Evolutionary conservation across 495 filamentous ascomycete species (phyloP).

Genomic region (Lophiotrema nucula): DNA sequence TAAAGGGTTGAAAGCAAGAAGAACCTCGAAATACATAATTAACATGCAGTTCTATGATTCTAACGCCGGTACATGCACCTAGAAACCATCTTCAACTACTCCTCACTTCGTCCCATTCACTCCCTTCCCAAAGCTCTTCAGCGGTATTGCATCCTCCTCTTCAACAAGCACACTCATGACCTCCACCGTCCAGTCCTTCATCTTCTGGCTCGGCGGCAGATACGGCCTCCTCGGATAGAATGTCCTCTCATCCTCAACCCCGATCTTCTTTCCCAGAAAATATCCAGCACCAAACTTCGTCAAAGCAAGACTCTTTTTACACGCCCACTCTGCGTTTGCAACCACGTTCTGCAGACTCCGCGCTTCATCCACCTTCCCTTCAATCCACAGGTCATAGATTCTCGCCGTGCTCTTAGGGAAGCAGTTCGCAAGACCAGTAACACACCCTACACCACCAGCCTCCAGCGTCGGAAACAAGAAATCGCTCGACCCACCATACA

Average conservation of each 20-base stretch:
- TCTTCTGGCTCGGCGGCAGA: not conserved
- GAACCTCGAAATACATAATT: no score
- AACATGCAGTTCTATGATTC: no score
- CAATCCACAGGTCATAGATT: slow-evolving; percentile 17
- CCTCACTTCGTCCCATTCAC: slow-evolving; percentile 8
- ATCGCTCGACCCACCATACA: slow-evolving; percentile 16
- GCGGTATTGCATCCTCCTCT: slow-evolving; percentile 9
- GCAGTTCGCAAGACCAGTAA: slow-evolving; percentile 12
- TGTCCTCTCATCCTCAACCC: slow-evolving; percentile 4
- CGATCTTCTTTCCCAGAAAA: slow-evolving; percentile 19
- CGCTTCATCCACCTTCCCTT: slow-evolving; percentile 13
- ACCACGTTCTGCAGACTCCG: slow-evolving; percentile 15
- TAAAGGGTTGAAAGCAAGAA: no score
- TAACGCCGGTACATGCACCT: no score
- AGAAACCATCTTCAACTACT: no score
- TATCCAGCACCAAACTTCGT: slow-evolving; percentile 22
- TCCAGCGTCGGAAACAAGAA: slow-evolving; percentile 15
- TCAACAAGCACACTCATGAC: slow-evolving; percentile 14
- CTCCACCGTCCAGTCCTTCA: slow-evolving; percentile 15
- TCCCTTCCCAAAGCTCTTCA: slow-evolving; percentile 8
- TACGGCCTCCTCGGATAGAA: slow-evolving; percentile 19
- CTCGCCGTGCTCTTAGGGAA: slow-evolving; percentile 11
- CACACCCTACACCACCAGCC: slow-evolving; percentile 15
- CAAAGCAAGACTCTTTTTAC: slow-evolving; percentile 17
- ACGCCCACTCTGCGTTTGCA: slow-evolving; percentile 23